Evolutionary conservation across 2,329 filamentous ascomycete species (phyloP), one percentile per base, ranked within the genome.

Genomic region (Fusarium sp.): DNA sequence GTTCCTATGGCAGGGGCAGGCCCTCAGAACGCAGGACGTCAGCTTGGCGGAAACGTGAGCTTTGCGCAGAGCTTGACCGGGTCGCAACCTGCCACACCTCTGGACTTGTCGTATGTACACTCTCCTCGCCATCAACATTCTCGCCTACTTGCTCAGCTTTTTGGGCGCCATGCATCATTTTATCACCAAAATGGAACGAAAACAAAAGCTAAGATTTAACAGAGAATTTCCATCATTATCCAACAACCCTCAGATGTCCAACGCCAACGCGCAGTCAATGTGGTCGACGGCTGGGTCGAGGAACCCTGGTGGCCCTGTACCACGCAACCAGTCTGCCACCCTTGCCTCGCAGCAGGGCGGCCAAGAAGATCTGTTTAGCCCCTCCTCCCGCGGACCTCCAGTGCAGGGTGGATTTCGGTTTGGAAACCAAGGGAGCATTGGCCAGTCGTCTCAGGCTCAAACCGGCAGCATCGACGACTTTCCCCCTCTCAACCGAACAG

Each of bases 151-250:
- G 25, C 58, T 50, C 30, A 67, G 35, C 20, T 14, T 20, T 37
- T 37, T 27, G 34, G 41, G 37, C 35, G 34, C 48, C 52, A 39
- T 20, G 64, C 45, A 25, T 37, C 64, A 37, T 65, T 61, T 20
- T 30, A 45, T 27, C 27, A 25, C 34, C 9, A 23, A 59, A 20
- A 13, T 7, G 27, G 34, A n/a, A 25, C 4, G 59, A 48, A 59
- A 41, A 37, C 60, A 39, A 37, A 20, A 57, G 41, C 70, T 73
- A 52, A 75, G 48, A 23, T n/a, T 18, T n/a, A n/a, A n/a, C 70
- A 93, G 91, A 70, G 91, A 93, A 79, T 93, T 93, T 64, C 91
- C 91, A 10, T 91, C 90, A 25, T 82, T 93, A 75, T 92, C 90
- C 61, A 91, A 90, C 77, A 91, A 88, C 73, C 84, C 89, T 52